Evolutionary conservation across 495 filamentous ascomycete genomes (phyloP).

Genomic region (Achaetomiella virescens): DNA sequence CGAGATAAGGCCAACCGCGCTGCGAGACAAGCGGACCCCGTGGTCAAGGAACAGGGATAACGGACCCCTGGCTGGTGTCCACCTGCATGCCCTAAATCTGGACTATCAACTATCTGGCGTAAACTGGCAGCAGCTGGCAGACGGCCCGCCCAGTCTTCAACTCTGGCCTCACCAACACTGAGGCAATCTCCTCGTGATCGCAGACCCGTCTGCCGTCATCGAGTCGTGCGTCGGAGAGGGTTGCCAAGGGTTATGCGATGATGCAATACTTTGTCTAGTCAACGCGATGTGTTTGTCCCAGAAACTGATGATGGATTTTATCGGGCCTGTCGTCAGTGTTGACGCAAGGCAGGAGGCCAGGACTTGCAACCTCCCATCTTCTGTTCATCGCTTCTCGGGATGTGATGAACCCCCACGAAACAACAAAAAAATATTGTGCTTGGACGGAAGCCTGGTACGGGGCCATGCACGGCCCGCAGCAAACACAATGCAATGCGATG

Average conservation of each 20-base stretch:
- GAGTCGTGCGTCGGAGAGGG: constrained; percentile 1
- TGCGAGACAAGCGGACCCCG: constrained; percentile 13
- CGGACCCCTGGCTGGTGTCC: neutral
- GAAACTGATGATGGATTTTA: too few species aligned
- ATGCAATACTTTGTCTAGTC: constrained; percentile 3
- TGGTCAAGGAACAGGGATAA: constrained; percentile 10
- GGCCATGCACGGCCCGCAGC: neutral
- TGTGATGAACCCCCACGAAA: neutral
- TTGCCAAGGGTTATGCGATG: neutral
- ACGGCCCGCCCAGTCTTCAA: neutral
- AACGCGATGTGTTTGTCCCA: neutral
- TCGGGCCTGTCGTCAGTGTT: too few species aligned
- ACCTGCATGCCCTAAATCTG: neutral
- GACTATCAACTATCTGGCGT: neutral
- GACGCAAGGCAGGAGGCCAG: too few species aligned
- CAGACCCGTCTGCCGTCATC: constrained; percentile 28
- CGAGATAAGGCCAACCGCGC: neutral
- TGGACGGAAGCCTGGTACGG: neutral
- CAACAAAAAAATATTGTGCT: neutral
- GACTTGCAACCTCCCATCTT: neutral
- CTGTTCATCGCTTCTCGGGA: neutral
- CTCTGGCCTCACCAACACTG: neutral
- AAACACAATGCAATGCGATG: neutral
- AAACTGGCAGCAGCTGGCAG: neutral
- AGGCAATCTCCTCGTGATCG: constrained; percentile 23